These are phyloP conservation scores for Fraxinus greggii DNA, from an alignment of 305 asterid species.

Conservation along the genomic window DNA sequence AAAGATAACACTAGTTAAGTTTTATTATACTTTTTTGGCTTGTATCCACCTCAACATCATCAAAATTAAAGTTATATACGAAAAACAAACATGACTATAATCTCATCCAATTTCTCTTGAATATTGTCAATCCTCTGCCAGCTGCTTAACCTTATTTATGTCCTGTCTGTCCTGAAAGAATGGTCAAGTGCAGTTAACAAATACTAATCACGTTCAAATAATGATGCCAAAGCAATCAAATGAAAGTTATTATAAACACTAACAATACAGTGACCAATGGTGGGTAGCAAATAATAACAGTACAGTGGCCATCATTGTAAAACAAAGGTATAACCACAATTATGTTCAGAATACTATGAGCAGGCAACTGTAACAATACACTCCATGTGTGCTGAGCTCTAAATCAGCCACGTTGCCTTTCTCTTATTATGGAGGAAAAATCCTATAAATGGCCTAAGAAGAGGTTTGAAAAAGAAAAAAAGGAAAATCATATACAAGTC, in stretches of 20 bases:
- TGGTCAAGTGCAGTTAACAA: conserved; percentile 12
- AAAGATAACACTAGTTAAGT: conserved; percentile 13
- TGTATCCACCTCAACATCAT: conserved; percentile 14
- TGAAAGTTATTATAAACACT: conserved; percentile 10
- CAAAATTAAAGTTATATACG: conserved; percentile 2
- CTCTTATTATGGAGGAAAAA: neutral
- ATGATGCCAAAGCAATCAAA: conserved; percentile 4
- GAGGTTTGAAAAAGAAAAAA: neutral
- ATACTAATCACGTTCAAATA: neutral
- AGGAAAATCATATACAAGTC: neutral
- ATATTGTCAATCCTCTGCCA: conserved; percentile 25
- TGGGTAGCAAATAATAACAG: neutral
- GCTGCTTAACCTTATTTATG: conserved; percentile 27
- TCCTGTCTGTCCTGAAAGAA: conserved; percentile 33
- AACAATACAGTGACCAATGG: neutral
- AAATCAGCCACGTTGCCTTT: neutral
- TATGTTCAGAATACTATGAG: neutral
- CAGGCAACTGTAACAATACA: neutral
- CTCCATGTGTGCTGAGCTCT: neutral
- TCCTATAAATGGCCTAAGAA: neutral
- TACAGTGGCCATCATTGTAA: neutral
- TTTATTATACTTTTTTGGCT: conserved; percentile 19
- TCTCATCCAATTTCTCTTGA: conserved; percentile 26
- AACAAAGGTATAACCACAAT: neutral
- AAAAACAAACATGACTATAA: conserved; percentile 19